phyloP scores from a whole-genome alignment of 2,329 filamentous ascomycete species.

The Penicillium expansum region DNA sequence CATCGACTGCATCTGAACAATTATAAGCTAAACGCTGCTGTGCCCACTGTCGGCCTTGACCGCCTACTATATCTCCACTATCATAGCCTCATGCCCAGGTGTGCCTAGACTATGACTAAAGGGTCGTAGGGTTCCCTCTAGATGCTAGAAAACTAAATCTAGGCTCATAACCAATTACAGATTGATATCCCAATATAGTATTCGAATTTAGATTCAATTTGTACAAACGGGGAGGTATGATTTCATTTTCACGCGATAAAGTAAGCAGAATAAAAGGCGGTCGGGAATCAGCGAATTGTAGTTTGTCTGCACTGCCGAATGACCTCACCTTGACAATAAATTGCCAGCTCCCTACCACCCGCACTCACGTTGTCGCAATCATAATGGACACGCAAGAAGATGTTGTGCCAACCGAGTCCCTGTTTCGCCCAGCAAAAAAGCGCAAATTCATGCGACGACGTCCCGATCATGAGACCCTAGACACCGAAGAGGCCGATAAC shows the following conservation, averaged over 20 bases:
- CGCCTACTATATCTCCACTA: not conserved
- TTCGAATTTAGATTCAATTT: not conserved
- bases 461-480: constrained; percentile 15
- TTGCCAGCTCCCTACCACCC: not conserved
- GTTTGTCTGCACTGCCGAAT: constrained; percentile 7
- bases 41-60: not conserved
- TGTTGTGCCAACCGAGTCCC: constrained; percentile 25
- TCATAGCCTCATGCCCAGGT: not conserved
- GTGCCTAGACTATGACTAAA: not conserved
- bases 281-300: not conserved
- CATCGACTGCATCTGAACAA: not conserved
- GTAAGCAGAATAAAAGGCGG: constrained; percentile 1
- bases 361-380: not conserved
- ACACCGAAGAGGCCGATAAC: constrained; percentile 20
- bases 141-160: not conserved
- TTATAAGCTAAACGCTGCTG: not conserved
- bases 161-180: not conserved
- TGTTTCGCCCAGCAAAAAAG: constrained; percentile 51
- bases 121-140: not conserved
- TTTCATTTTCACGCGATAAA: not conserved
- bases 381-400: constrained; percentile 32
- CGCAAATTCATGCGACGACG: constrained; percentile 52
- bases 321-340: constrained; percentile 13
- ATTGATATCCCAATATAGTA: too few relatives aligned
- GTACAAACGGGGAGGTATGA: not conserved